These are phyloP conservation scores for Ophiostoma novo-ulmi DNA, from an alignment of 2,329 filamentous ascomycete species.

Conservation along the genomic window DNA sequence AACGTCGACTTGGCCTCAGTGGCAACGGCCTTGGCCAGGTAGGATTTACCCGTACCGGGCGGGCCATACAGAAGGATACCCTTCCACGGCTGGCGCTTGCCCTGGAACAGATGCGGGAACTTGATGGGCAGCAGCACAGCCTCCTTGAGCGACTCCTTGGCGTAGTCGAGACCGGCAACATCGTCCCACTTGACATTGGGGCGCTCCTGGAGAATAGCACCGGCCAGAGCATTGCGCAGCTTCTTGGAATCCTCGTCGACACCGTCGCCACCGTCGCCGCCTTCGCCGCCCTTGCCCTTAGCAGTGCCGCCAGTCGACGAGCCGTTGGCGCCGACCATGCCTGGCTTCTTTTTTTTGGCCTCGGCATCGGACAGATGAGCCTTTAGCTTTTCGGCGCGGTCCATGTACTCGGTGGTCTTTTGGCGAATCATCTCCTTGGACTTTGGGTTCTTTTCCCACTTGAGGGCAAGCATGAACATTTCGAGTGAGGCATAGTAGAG, in stretches of 20 bases:
- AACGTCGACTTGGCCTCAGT: conserved; percentile 99
- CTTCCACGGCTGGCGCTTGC: conserved; percentile 97
- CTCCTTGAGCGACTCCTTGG: conserved; percentile 96
- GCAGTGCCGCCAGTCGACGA: conserved; percentile 58
- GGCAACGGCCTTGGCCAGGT: conserved; percentile 92
- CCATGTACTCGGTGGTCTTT: conserved; percentile 96
- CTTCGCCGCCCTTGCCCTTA: conserved; percentile 50
- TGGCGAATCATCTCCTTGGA: conserved; percentile 96
- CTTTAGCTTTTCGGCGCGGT: conserved; percentile 96
- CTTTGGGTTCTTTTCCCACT: conserved; percentile 98
- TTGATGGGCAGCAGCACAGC: conserved; percentile 97
- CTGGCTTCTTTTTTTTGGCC: conserved; percentile 63
- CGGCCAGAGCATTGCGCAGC: conserved; percentile 79
- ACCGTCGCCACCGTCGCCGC: conserved; percentile 60
- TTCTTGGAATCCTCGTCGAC: conserved; percentile 92
- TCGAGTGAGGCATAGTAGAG: conserved; percentile 93
- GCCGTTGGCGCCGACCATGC: conserved; percentile 68
- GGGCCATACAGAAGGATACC: conserved; percentile 94
- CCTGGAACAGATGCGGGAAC: conserved; percentile 92
- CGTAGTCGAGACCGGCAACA: conserved; percentile 86
- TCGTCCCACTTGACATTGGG: conserved; percentile 98
- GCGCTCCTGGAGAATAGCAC: conserved; percentile 90
- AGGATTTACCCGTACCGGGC: conserved; percentile 95
- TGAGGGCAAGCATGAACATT: conserved; percentile 96
- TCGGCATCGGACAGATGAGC: conserved; percentile 75